Evolutionary conservation across 257 asterid genomes (phyloP).

Genomic region (Lycium barbarum): DNA sequence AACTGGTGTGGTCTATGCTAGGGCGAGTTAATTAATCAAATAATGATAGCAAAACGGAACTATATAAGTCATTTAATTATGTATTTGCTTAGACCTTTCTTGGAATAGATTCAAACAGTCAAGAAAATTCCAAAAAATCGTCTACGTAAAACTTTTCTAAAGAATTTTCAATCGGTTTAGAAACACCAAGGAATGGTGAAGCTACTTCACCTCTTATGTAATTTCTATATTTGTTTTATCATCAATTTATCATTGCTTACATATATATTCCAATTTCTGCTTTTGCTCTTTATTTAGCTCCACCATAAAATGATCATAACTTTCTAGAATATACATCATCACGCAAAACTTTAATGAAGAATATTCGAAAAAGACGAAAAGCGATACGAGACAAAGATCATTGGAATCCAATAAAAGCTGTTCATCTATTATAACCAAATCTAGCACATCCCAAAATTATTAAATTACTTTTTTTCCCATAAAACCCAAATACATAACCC

Average conservation of each 20-base stretch:
- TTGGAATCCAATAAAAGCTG: not conserved
- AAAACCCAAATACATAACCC: not conserved
- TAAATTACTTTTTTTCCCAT: not conserved
- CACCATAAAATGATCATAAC: constrained; percentile 8
- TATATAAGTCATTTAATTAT: too few species aligned
- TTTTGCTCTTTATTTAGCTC: not conserved
- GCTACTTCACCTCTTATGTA: not conserved
- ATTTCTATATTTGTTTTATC: not conserved
- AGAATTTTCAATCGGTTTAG: not conserved
- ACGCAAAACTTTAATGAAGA: constrained; percentile 6
- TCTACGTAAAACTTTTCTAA: not conserved
- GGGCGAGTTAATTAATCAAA: too few species aligned
- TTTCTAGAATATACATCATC: not conserved
- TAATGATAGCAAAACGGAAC: too few species aligned
- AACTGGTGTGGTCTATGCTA: too few species aligned
- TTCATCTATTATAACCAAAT: not conserved
- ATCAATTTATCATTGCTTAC: too few species aligned
- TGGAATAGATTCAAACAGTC: too few species aligned
- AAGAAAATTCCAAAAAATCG: not conserved
- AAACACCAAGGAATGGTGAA: not conserved
- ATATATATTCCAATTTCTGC: not conserved
- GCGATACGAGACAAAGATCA: not conserved
- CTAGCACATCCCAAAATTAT: not conserved
- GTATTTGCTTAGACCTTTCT: too few species aligned
- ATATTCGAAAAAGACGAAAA: not conserved